phyloP scores from a whole-genome alignment of 306 rosid species.

The Echinosophora koreensis region DNA sequence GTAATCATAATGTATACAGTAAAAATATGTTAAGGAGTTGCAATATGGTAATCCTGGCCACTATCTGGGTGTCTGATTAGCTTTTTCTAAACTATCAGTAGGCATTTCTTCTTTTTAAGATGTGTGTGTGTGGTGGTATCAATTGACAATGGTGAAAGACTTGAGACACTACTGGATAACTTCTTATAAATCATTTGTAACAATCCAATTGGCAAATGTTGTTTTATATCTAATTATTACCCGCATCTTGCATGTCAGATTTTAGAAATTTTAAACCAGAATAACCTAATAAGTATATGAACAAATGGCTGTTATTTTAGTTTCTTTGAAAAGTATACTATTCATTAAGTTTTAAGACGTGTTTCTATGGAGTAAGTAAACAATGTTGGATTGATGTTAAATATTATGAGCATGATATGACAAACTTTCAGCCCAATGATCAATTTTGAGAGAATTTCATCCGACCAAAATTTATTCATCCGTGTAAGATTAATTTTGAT shows the following conservation, averaged over 20 bases:
- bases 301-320: constrained; percentile 3
- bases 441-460: constrained; percentile 20
- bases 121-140: constrained; percentile 1
- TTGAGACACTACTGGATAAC: neutral
- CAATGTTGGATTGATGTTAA: constrained; percentile 1
- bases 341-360: constrained; percentile 4
- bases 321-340: constrained; percentile 6
- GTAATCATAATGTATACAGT: neutral
- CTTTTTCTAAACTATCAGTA: neutral
- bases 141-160: neutral
- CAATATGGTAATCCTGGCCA: constrained; percentile 19
- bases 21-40: constrained; percentile 10
- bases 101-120: constrained; percentile 11
- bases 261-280: neutral
- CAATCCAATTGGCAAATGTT: constrained; percentile 1
- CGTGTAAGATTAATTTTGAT: constrained; percentile 14
- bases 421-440: constrained; percentile 13
- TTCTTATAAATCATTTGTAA: constrained; percentile 3
- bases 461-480: neutral
- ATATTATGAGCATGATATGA: neutral
- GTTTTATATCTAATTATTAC: neutral
- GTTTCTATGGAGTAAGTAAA: neutral
- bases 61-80: neutral
- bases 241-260: constrained; percentile 10
- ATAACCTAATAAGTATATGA: neutral